Evolutionary conservation across 805 yeast genomes (phyloP).

Genomic region (Kuraishia molischiana): DNA sequence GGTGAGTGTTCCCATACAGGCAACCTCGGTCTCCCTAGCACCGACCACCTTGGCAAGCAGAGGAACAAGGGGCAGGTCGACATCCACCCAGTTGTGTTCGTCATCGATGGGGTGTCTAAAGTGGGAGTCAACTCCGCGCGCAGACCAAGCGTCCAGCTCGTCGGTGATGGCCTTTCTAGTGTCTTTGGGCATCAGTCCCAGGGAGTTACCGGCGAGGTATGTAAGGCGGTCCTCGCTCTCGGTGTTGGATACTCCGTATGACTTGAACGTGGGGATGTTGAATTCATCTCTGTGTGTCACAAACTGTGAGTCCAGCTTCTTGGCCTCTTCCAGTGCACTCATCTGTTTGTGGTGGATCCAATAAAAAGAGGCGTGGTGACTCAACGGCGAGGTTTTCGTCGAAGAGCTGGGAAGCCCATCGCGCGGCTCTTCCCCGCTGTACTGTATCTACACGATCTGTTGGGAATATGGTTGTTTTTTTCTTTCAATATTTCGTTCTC

Average conservation of each 20-base stretch:
- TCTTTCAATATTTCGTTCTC: too few relatives aligned
- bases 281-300: conserved; percentile 37
- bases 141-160: conserved; percentile 79
- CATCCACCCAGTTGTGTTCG: conserved; percentile 59
- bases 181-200: conserved; percentile 76
- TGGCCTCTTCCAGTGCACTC: conserved; percentile 13
- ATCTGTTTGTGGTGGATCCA: too few relatives aligned
- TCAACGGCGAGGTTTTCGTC: too few relatives aligned
- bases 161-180: conserved; percentile 46
- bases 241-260: conserved; percentile 38
- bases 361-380: not conserved
- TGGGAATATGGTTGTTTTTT: too few relatives aligned
- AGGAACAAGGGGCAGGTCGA: conserved; percentile 69
- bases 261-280: conserved; percentile 53
- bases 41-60: conserved; percentile 70
- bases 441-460: too few relatives aligned
- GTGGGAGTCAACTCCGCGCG: conserved; percentile 78
- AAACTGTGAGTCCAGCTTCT: conserved; percentile 27
- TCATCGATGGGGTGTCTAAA: conserved; percentile 49
- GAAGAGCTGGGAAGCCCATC: too few relatives aligned
- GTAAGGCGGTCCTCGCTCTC: conserved; percentile 1
- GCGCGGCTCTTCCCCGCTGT: too few relatives aligned
- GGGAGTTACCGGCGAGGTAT: conserved; percentile 89
- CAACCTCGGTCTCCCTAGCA: conserved; percentile 67
- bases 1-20: conserved; percentile 81